Evolutionary conservation across 2,329 filamentous ascomycete genomes (phyloP), one percentile per base, ranked within the genome.

Genomic region (Alternaria longipes): DNA sequence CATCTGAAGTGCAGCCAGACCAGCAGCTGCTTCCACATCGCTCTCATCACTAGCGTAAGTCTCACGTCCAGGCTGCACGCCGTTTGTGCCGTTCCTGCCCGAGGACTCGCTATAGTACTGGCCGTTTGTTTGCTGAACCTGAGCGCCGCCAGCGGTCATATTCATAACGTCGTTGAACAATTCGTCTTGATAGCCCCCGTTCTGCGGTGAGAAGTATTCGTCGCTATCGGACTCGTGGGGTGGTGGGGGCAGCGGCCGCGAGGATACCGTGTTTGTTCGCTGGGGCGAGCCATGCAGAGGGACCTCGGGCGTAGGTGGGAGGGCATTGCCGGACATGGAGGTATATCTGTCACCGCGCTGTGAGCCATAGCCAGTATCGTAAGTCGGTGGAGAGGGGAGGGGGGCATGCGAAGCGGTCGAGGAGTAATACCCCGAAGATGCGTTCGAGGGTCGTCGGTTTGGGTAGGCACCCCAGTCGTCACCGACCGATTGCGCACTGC

Each of bases 11-110:
- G 93, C 93, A 74, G 91, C 87, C 53, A 96, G 81, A 16, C 95
- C 94, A 62, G 92, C 92, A 40, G 91, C 89, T 20, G 91, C 94
- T 78, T 97, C 94, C 0, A 91, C 89, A 74, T 98, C 94, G 73
- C 93, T 96, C 51, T 96, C 93, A 56, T 94, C 91, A 64, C 84
- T 79, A 3, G 69, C 66, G 55, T 78, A 79, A 9, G 64, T 69
- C 5, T 74, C 70, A 42, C 70, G 69, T 7, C 57, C 60, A 30
- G 71, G 55, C 81, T 8, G 64, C 80, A 74, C 65, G 3, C 83
- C 84, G 67, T 89, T 87, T 1, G 81, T 80, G 67, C 76, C 69
- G 73, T 79, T 73, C 62, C 70, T 60, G 8, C 71, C 69, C 3
- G 72, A 68, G 4, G 60, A 42, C 20, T 71, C 28, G 34, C 64